Percentiles rank a stretch among this genome's conserved stretches.
Evolutionary conservation across 441 rosid species (phyloP).

Genomic region (Erodium moschatum): DNA sequence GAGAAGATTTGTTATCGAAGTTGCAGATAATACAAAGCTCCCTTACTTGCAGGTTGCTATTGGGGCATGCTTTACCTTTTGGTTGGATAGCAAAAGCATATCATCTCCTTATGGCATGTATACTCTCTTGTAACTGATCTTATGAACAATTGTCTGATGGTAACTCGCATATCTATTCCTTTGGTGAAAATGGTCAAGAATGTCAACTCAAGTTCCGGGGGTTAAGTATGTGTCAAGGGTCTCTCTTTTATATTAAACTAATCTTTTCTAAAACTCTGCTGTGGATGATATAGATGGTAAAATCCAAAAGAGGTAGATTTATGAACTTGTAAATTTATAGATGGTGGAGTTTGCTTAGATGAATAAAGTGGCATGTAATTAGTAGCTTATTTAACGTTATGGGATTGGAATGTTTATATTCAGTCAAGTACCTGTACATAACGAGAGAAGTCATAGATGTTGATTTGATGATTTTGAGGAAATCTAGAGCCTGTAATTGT

Average conservation of each 20-base stretch:
- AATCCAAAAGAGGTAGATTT: neutral
- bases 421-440: neutral
- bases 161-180: constrained; percentile 68
- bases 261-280: neutral
- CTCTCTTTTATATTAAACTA: neutral
- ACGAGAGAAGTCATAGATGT: neutral
- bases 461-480: neutral
- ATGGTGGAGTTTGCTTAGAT: neutral
- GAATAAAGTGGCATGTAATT: neutral
- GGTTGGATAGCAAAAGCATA: constrained; percentile 59
- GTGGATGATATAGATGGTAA: neutral
- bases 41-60: constrained; percentile 46
- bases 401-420: neutral
- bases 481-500: neutral
- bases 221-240: constrained; percentile 3
- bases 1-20: constrained; percentile 7
- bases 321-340: neutral
- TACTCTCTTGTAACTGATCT: constrained; percentile 75
- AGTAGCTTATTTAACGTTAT: neutral
- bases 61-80: constrained; percentile 61
- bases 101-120: constrained; percentile 95
- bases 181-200: constrained; percentile 25
- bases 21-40: constrained; percentile 20
- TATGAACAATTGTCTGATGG: constrained; percentile 64
- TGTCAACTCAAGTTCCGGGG: neutral